These are phyloP conservation scores for Blastobotrys elegans DNA, from an alignment of 1,139 yeast species.

Conservation along the genomic window DNA sequence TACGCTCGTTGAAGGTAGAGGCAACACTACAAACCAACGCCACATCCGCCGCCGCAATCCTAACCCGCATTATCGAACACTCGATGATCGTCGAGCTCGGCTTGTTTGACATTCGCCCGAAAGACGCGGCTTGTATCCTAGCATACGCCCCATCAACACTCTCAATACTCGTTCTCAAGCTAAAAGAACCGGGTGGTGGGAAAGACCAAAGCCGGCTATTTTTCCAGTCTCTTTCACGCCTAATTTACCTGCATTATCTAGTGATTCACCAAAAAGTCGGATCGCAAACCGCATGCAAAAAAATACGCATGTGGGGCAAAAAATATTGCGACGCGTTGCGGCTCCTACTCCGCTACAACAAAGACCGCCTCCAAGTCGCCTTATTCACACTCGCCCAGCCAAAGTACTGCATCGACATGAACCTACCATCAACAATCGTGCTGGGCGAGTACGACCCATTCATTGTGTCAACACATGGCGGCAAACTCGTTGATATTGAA, in stretches of 20 bases:
- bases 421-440: background rate
- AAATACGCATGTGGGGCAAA: background rate
- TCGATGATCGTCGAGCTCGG: background rate
- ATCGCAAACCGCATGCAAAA: background rate
- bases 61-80: background rate
- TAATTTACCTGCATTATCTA: background rate
- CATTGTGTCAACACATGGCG: background rate
- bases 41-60: background rate
- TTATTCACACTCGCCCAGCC: constrained; percentile 4
- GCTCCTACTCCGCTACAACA: background rate
- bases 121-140: background rate
- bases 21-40: background rate
- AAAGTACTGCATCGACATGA: background rate
- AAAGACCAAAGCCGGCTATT: background rate
- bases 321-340: constrained; percentile 6
- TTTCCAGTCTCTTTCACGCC: background rate
- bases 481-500: background rate
- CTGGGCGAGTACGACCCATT: background rate
- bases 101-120: background rate
- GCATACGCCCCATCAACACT: background rate
- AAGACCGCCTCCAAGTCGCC: constrained; percentile 1
- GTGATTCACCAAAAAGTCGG: background rate
- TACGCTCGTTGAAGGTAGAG: constrained; percentile 2
- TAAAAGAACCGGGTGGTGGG: background rate
- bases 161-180: background rate